These are phyloP conservation scores for Rhizopus arrhizus DNA, from an alignment of 371 early-diverging fungal species.

Conservation along the genomic window DNA sequence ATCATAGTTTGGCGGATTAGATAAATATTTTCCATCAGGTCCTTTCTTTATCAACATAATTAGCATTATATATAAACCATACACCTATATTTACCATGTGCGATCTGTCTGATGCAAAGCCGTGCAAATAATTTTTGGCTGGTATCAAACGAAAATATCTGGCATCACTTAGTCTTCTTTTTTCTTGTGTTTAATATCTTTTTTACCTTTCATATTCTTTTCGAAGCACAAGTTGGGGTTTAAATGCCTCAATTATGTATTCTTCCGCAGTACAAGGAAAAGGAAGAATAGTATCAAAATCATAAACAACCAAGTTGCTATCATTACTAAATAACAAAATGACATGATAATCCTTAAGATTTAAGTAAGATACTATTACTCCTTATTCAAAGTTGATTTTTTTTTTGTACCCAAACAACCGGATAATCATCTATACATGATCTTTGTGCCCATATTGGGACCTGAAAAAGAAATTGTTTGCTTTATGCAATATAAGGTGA, in stretches of 20 bases:
- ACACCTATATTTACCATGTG: constrained; percentile 39
- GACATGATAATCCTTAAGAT: constrained; percentile 49
- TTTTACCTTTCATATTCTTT: constrained; percentile 30
- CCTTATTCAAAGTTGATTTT: neutral
- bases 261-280: constrained; percentile 35
- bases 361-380: neutral
- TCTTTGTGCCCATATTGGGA: constrained; percentile 39
- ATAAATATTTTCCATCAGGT: constrained; percentile 27
- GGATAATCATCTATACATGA: constrained; percentile 21
- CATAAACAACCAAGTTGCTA: constrained; percentile 27
- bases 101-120: constrained; percentile 46
- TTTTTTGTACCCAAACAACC: constrained; percentile 43
- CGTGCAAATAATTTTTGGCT: constrained; percentile 28
- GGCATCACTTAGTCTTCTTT: constrained; percentile 1
- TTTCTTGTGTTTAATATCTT: neutral
- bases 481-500: neutral
- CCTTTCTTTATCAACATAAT: constrained; percentile 14
- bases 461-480: constrained; percentile 9
- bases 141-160: constrained; percentile 44
- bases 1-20: constrained; percentile 37
- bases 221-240: constrained; percentile 27
- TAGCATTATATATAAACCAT: neutral
- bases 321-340: constrained; percentile 16
- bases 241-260: constrained; percentile 34
- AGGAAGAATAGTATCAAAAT: constrained; percentile 40